Evolutionary conservation across 31 red algal species (phyloP).

Genomic region (Asparagopsis taxiformis): DNA sequence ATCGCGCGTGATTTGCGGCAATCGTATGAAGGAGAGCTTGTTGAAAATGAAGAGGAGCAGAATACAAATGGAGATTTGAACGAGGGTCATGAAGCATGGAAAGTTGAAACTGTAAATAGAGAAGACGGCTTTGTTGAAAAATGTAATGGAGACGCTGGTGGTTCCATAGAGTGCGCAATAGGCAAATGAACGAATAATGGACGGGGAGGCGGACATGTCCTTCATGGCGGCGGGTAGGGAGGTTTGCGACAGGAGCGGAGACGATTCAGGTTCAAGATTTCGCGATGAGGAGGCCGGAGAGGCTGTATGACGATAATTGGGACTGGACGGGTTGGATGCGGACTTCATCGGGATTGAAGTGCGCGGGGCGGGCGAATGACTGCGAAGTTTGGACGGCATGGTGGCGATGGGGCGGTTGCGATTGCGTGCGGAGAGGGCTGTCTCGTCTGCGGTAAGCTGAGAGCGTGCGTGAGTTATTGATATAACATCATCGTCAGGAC

Average conservation of each 20-base stretch:
- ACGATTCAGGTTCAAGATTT: not conserved
- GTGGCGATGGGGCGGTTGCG: too few relatives aligned
- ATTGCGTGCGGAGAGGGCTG: too few relatives aligned
- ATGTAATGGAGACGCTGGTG: constrained; percentile 70
- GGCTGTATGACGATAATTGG: too few relatives aligned
- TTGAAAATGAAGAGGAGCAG: constrained; percentile 14
- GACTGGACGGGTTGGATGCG: too few relatives aligned
- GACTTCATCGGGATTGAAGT: too few relatives aligned
- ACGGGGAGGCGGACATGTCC: not conserved
- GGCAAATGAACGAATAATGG: constrained; percentile 19
- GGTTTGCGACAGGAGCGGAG: not conserved
- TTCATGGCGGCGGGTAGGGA: not conserved
- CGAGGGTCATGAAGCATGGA: constrained; percentile 58
- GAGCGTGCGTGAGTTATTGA: too few relatives aligned
- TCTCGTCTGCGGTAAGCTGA: too few relatives aligned
- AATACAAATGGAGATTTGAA: constrained; percentile 65
- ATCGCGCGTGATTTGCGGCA: constrained; percentile 12
- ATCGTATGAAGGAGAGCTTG: constrained; percentile 6
- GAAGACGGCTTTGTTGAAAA: constrained; percentile 93
- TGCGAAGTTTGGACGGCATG: too few relatives aligned
- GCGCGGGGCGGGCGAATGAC: too few relatives aligned
- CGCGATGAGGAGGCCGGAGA: too few relatives aligned
- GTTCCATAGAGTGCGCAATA: constrained; percentile 57
- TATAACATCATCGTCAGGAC: too few relatives aligned
- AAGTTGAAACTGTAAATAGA: constrained; percentile 69